Conservation (phyloP, 2,329 filamentous ascomycete species). For the Arthroderma sp. region DNA sequence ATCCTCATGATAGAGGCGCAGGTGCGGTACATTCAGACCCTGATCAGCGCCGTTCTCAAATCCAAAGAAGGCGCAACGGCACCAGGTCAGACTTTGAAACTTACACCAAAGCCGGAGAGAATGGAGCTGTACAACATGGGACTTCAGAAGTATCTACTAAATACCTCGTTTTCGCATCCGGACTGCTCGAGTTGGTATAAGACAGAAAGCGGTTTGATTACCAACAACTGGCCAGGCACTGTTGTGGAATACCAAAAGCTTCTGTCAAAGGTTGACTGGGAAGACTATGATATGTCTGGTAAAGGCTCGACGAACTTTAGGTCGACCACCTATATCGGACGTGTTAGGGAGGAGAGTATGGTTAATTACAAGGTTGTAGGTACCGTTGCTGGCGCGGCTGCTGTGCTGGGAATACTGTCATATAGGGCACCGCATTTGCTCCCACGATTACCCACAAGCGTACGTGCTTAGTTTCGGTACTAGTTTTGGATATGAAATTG, state of each 20-base stretch:
- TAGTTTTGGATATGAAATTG: background rate
- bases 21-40: slow-evolving; percentile 38
- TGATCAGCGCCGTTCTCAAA: slow-evolving; percentile 37
- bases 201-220: slow-evolving; percentile 39
- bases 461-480: background rate
- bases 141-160: slow-evolving; percentile 33
- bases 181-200: slow-evolving; percentile 46
- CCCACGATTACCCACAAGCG: slow-evolving; percentile 1
- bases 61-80: slow-evolving; percentile 22
- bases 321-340: slow-evolving; percentile 11
- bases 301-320: slow-evolving; percentile 9
- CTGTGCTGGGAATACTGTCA: slow-evolving; percentile 18
- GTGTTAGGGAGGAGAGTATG: slow-evolving; percentile 23
- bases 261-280: slow-evolving; percentile 17
- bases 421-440: slow-evolving; percentile 7
- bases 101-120: slow-evolving; percentile 31
- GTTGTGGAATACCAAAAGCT: slow-evolving; percentile 43
- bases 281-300: slow-evolving; percentile 16
- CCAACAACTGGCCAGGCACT: slow-evolving; percentile 44
- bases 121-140: slow-evolving; percentile 34
- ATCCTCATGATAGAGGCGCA: slow-evolving; percentile 52
- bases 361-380: slow-evolving; percentile 26
- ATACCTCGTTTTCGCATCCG: slow-evolving; percentile 40
- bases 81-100: slow-evolving; percentile 27
- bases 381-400: slow-evolving; percentile 67